Base-by-base conservation (phyloP, 1,139 yeast genomes). In the Maudiozyma humilis region DNA sequence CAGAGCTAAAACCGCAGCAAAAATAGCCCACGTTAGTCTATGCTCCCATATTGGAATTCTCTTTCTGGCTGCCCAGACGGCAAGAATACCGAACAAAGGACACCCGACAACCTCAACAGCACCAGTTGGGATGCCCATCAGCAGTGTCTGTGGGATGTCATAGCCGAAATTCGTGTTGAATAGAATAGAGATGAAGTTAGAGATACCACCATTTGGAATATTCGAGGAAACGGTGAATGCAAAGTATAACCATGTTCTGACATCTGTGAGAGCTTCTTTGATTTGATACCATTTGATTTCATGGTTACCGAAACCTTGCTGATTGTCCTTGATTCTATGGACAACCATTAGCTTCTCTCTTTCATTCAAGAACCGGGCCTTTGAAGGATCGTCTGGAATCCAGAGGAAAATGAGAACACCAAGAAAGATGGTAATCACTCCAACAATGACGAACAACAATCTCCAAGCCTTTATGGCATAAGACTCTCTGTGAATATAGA, bases 251-350 rank as follows among this genome's bases (percentile, higher is more conserved):
- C 78, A 69, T 2, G 84, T 79, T 53, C 79, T 58, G 34, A 66
- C 59, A 46, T 72, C 77, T 16, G 49, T 52, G 32, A 72, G 47
- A 1, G 73, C 71, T 53, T 73, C 76, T 50, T 59, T 59, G 36
- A 78, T 65, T 56, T 81, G 88, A 40, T 73, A 61, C 57, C 58
- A 64, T 52, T 80, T 79, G 61, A 76, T 70, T 36, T 68, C 66
- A 46, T 67, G 70, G 51, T 74, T 74, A 41, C 82, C 82, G 47
- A 77, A 75, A 14, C 83, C 82, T 53, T 65, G 69, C 46, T 70
- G 67, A 50, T 71, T 72, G 30, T 58, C 56, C 45, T 69, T 62
- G 64, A 79, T 75, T 47, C 77, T 67, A 41, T 75, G 74, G 30
- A 77, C 69, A n/a, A 73, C 72, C 60, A 74, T 64, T 46, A 71